These are phyloP conservation scores for Omphalotus guepiniiformis DNA, from an alignment of 768 basidiomycete species.

Conservation along the genomic window DNA sequence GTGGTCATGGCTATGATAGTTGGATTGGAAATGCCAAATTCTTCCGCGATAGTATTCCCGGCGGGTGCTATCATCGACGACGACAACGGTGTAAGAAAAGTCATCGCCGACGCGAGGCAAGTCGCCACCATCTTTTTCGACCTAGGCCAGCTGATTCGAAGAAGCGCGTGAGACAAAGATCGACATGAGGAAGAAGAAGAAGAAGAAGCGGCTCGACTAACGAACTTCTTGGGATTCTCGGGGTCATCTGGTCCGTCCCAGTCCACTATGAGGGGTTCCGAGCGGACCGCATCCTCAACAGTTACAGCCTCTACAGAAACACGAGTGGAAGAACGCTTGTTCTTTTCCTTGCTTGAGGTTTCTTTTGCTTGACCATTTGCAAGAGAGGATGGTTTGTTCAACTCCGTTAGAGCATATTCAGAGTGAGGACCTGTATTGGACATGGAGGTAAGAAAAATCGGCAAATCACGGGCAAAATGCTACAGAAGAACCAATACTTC, in stretches of 20 bases:
- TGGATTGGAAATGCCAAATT: conserved; percentile 50
- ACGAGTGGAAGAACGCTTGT: neutral
- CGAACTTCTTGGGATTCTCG: conserved; percentile 55
- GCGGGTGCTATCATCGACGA: conserved; percentile 78
- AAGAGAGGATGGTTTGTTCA: too few relatives aligned
- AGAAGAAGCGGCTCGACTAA: too few relatives aligned
- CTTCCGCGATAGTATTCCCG: conserved; percentile 35
- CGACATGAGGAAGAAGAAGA: neutral
- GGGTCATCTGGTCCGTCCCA: conserved; percentile 65
- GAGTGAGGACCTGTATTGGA: too few relatives aligned
- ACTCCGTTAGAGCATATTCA: too few relatives aligned
- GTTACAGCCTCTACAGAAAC: too few relatives aligned
- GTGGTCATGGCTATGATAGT: conserved; percentile 52
- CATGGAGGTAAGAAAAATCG: too few relatives aligned
- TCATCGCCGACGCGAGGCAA: conserved; percentile 57
- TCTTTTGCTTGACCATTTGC: too few relatives aligned
- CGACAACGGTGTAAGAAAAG: conserved; percentile 63
- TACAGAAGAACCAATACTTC: too few relatives aligned
- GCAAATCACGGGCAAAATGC: too few relatives aligned
- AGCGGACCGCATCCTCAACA: neutral
- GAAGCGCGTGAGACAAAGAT: neutral
- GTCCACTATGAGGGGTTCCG: conserved; percentile 38
- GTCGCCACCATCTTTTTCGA: conserved; percentile 61
- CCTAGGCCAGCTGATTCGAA: conserved; percentile 56
- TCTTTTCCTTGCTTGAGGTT: too few relatives aligned